Evolutionary conservation across 495 filamentous ascomycete genomes (phyloP).

Genomic region (Xylaria curta): DNA sequence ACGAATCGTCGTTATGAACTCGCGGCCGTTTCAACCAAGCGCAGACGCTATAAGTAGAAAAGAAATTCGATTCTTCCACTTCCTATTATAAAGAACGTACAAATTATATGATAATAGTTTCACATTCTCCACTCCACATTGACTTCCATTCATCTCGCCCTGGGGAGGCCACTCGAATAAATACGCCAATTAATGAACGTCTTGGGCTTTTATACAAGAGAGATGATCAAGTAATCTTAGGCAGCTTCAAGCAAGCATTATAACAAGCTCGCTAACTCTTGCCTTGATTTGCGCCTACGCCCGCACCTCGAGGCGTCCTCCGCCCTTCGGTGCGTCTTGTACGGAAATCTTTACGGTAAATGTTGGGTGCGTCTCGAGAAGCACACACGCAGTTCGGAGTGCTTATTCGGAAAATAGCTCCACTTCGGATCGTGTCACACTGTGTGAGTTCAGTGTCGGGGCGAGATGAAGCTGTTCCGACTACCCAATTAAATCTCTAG

Average conservation of each 20-base stretch:
- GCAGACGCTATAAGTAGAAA: not conserved
- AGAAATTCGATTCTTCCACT: not conserved
- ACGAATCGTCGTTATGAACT: not conserved
- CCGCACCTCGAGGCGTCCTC: not conserved
- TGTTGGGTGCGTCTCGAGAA: not conserved
- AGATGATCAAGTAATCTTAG: not conserved
- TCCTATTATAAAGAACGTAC: not conserved
- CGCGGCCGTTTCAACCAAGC: not conserved
- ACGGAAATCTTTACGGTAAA: conserved; percentile 6
- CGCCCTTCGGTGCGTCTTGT: conserved; percentile 11
- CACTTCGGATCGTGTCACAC: conserved; percentile 24
- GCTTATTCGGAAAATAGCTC: conserved; percentile 24
- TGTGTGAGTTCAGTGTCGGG: conserved; percentile 23
- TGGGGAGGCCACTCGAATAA: not conserved
- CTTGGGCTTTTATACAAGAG: not conserved
- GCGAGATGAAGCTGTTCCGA: conserved; percentile 19
- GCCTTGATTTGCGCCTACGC: conserved; percentile 17
- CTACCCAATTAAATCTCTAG: conserved; percentile 5
- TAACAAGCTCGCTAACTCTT: conserved; percentile 25
- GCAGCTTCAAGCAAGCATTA: not conserved
- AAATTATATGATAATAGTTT: not conserved
- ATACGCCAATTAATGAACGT: not conserved
- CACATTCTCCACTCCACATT: not conserved
- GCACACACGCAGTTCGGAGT: conserved; percentile 12
- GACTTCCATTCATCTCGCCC: not conserved